Percentiles rank a stretch among this genome's conserved stretches.
Conservation (phyloP, 139 green algal species). For the Tetraselmis striata region DNA sequence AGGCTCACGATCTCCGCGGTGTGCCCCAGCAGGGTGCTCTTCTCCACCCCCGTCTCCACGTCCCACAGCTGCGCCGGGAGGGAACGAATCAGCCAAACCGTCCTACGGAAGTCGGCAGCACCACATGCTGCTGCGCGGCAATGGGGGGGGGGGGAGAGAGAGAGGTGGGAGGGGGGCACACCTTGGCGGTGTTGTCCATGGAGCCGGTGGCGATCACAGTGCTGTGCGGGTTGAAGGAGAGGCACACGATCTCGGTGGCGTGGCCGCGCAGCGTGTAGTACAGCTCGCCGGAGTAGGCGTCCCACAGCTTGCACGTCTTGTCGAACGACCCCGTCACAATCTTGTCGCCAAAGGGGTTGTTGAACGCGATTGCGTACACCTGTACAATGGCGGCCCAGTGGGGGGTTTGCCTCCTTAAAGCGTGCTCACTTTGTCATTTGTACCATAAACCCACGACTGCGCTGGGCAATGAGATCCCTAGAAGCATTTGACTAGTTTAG, state of each 20-base stretch:
- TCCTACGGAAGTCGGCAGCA: no score
- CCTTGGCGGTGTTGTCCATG: conserved; percentile 74
- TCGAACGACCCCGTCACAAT: conserved; percentile 71
- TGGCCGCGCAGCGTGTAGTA: conserved; percentile 33
- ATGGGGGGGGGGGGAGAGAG: no score
- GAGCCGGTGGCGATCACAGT: conserved; percentile 61
- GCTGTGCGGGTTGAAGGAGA: conserved; percentile 62
- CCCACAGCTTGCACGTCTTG: conserved; percentile 31
- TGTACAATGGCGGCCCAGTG: conserved; percentile 8
- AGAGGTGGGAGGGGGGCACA: no score
- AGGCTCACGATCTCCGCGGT: conserved; percentile 66
- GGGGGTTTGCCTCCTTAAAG: no score
- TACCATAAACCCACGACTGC: no score
- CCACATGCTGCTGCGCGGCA: no score
- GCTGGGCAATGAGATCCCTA: no score
- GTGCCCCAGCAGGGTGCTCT: conserved; percentile 45
- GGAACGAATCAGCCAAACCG: no score
- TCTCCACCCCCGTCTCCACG: conserved; percentile 55
- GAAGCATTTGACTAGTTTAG: no score
- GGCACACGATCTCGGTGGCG: conserved; percentile 67
- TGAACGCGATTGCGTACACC: conserved; percentile 74
- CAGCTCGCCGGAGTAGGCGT: not conserved
- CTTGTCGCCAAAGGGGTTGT: conserved; percentile 74
- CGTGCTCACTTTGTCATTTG: no score
- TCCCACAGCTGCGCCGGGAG: conserved; percentile 53